Base-by-base conservation (phyloP, 441 rosid species). In the Metrosideros polymorpha region DNA sequence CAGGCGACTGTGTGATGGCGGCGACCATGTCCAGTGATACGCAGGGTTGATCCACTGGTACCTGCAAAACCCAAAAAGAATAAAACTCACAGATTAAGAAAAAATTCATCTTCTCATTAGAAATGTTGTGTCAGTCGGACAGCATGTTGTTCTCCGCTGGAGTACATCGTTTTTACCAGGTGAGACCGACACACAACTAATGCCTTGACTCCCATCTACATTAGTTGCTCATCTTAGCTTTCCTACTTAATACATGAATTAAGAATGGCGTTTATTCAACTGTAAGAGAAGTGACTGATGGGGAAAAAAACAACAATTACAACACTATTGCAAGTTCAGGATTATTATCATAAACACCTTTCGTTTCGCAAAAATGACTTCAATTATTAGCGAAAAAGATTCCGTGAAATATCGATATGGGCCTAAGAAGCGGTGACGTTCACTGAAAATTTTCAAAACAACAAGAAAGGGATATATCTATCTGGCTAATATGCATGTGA, bases 1-100 rank as follows among this genome's bases (percentile, higher is more conserved):
- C 93, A 39, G 98, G 97, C 32, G 99, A 97, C 83, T 92, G 89
- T 52, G 98, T 94, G 87, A 94, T 91, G 84, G 86, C 91, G 66
- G 93, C 92, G 86, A 93, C 92, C 99, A 97, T 96, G 86, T 94
- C 92, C 87, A 96, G 91, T 84, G 99, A 92, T 39, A 93, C 87
- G 84, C 99, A 96, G 24, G 99, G 99, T 85, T 96, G 98, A 90
- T 96, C 98, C 42, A 92, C 96, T 59, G 99, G 98, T 29, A 96
- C 99, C 99, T 97, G 95, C 87, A 90, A 12, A 47, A 30, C 27
- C 56, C n/a, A n/a, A 27, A 54, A 7, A 30, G 75, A 53, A 30
- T 6, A 79, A 25, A 17, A 82, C 32, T 35, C 53, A 82, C 43
- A 59, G 50, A 47, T 12, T 55, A 25, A 49, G 25, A 82, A 59